Evolutionary conservation across 345 rosid species (phyloP).

Genomic region (Eucalyptus dawsonii): DNA sequence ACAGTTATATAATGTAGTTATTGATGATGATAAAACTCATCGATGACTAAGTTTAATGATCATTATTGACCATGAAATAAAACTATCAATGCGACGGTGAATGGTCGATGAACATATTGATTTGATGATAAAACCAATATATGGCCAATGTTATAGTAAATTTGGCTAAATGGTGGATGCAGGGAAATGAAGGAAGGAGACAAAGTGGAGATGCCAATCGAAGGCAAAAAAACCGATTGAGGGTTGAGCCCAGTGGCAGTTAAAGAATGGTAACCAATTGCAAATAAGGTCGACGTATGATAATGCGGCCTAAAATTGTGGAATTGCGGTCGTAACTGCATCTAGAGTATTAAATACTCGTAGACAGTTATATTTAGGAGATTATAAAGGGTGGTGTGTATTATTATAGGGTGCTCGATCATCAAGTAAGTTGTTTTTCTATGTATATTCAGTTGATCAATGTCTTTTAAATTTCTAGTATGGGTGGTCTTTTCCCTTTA

Average conservation of each 20-base stretch:
- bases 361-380: neutral
- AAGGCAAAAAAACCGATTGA: neutral
- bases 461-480: neutral
- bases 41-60: neutral
- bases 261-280: neutral
- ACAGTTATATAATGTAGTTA: neutral
- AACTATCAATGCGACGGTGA: neutral
- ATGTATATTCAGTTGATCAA: neutral
- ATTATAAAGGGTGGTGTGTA: neutral
- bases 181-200: neutral
- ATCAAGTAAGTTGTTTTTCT: neutral
- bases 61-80: too few species aligned
- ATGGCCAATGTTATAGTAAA: neutral
- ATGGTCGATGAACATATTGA: neutral
- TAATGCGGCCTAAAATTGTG: neutral
- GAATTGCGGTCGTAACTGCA: neutral
- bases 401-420: neutral
- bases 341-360: neutral
- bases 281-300: neutral
- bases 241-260: neutral
- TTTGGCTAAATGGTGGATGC: neutral
- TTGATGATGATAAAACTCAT: neutral
- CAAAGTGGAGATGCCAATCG: neutral
- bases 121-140: neutral
- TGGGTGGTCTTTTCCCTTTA: neutral